Base-by-base conservation (phyloP, 495 filamentous ascomycete species). In the Xylaria curta region DNA sequence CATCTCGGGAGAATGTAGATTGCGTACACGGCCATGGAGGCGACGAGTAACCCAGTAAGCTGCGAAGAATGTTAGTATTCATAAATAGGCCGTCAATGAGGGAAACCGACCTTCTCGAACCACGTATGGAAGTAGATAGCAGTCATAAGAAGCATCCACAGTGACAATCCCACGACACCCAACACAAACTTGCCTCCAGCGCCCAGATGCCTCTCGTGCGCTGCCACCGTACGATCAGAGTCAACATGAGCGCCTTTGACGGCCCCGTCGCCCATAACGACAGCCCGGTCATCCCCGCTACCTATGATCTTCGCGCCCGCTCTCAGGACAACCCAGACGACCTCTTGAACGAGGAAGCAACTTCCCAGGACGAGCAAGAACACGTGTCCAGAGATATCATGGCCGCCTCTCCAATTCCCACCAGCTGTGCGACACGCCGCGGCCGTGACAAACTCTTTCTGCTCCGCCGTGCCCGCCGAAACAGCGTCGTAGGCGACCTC, bases 141-240 rank as follows among this genome's bases (percentile, higher is more conserved):
- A 53, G 96, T 99, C 96, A 99, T 99, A 61, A 98, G 85, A 80
- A 98, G 80, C 95, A 98, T 98, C 92, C 94, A 98, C 87, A 89
- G 91, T 71, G 89, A 91, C 76, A 97, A 74, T 6, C 81, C 89
- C 75, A 91, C 77, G 73, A 89, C 78, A 54, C 76, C 87, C 78
- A 89, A 73, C 10, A 83, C 85, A 19, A 84, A 78, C 74, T 76
- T 87, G 36, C 84, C 82, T 1, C 82, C 85, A 8, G 82, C 68
- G 7, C 84, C 83, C 67, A 83, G 76, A 70, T 74, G 71, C 24
- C 26, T 72, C 33, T 80, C 79, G 71, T 71, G 69, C 62, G 59
- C 66, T 40, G 78, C 76, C 9, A 38, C 66, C 44, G 70, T 71
- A 10, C 66, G 72, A 31, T 75, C 74, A 17, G 76, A 72, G 72